A percentile compares a stretch with the other conserved stretches of the same genome.
Evolutionary conservation across 2,329 filamentous ascomycete genomes (phyloP).

Genomic region (Thielaviopsis euricoi): DNA sequence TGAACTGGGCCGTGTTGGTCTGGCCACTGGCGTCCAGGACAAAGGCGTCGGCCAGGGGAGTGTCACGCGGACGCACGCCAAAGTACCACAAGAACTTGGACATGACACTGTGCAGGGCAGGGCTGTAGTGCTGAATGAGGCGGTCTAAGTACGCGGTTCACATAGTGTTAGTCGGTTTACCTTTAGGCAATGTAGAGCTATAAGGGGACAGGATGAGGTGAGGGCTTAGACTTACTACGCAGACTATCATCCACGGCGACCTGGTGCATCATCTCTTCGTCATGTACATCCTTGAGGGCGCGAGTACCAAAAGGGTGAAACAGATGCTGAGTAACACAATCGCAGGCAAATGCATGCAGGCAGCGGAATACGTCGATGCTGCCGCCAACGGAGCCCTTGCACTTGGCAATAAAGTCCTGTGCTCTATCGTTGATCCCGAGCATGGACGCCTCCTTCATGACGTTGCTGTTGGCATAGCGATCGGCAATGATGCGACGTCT

Average conservation of each 20-base stretch:
- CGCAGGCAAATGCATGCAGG: conserved; percentile 52
- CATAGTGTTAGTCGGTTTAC: neutral
- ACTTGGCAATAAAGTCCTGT: conserved; percentile 35
- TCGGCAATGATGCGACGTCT: conserved; percentile 48
- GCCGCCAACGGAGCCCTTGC: conserved; percentile 25
- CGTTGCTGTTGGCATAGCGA: conserved; percentile 51
- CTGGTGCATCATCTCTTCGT: conserved; percentile 51
- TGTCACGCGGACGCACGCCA: conserved; percentile 36
- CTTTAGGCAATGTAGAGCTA: neutral
- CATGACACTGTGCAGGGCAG: conserved; percentile 31
- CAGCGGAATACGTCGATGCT: conserved; percentile 46
- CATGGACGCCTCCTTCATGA: conserved; percentile 38
- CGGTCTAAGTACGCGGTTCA: conserved; percentile 41
- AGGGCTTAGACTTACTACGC: conserved; percentile 38
- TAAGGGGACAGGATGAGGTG: too few relatives aligned
- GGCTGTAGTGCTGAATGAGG: conserved; percentile 40
- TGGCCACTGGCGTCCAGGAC: conserved; percentile 35
- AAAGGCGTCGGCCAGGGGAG: conserved; percentile 41
- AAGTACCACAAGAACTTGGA: conserved; percentile 26
- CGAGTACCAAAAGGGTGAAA: conserved; percentile 49
- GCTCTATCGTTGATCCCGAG: conserved; percentile 42
- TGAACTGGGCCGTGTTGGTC: conserved; percentile 33
- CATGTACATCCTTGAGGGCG: conserved; percentile 36
- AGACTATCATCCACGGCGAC: conserved; percentile 51
- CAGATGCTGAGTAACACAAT: conserved; percentile 53